Evolutionary conservation across 2,329 filamentous ascomycete genomes (phyloP), one percentile per base, ranked within the genome.

Genomic region (Teratosphaeria viscida): DNA sequence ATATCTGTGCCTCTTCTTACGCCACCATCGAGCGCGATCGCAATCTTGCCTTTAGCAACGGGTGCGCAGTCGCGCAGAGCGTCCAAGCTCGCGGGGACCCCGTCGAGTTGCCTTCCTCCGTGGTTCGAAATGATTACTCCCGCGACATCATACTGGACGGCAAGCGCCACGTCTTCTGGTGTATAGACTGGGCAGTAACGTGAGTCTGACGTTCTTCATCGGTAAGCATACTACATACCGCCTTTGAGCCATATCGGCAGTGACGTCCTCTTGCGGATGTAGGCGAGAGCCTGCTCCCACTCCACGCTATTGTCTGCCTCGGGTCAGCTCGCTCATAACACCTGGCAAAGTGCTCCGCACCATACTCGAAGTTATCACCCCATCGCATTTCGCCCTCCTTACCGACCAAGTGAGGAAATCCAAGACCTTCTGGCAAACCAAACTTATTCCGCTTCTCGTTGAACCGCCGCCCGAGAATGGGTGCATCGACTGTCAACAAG

Each of bases 401-500:
- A 39, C 52, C 37, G 16, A 49, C 32, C 16, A 49, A 19, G 39
- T 27, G 19, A 37, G 47, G 29, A 39, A 49, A 27, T 37, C 56
- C 8, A 39, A 34, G 5, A 35, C 56, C 37, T 54, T 35, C 32
- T 26, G 47, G 29, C 19, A 49, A n/a, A 5, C 19, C 3, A 11
- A 49, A 57, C 59, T 71, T 74, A 1, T 74, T 67, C 47, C 75
- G 64, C 62, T 78, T 74, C 63, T 78, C 76, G 4, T 70, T 78
- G 65, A 68, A 79, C 12, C 81, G 73, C 68, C 85, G 85, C 0
- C 81, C 81, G 0, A 79, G 74, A 0, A 84, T 77, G 0, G 82
- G 81, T 0, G 79, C 75, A 68, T 85, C 83, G 1, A 84, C 78
- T 0, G 83, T 86, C 5, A 85, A 71, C 61, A 83, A 81, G 5